Evolutionary conservation across 148 eudicot genomes (phyloP), one percentile per base, ranked within the genome.

Genomic region (Linanthus parryae): DNA sequence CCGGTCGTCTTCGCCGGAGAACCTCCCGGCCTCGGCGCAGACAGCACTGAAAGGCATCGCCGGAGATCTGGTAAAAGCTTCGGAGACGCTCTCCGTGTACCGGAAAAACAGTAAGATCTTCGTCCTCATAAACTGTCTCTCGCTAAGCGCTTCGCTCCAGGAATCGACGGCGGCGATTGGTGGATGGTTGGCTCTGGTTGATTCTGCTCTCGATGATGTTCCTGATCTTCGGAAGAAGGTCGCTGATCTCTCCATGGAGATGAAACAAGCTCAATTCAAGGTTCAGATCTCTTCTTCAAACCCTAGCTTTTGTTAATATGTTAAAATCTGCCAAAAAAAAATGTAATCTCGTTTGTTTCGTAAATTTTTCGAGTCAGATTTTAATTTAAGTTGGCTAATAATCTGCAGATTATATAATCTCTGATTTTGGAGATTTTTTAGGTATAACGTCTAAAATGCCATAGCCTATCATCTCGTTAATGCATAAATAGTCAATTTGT

Each of bases 101-200:
- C 51, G 64, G n/a, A 62, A 62, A 21, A 75, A 57, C 40, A 72
- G 81, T 40, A 82, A 78, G 73, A 73, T 82, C 33, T 78, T 58
- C 26, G 81, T 82, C 55, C 58, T 82, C 10, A 64, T 78, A 31
- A 66, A 82, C 36, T 69, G 88, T 44, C 69, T 60, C 38, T 39
- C 67, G 44, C 52, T 82, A 55, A 69, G 74, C 26, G 31, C 36
- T 6, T 51, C 65, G 16, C 58, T 82, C 7, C 76, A 75, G 50
- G 81, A 82, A 51, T 52, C 66, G 4, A 67, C 84, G 46, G 58
- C 45, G n/a, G 74, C 68, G 3, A 78, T 82, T 55, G 88, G 74
- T 8, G 81, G 76, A n/a, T 82, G 88, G 88, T 57, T 82, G 33
- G 81, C 81, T 7, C 54, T 82, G 71, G 72, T 82, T 27, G 84